These are phyloP conservation scores for Atkinsonella hypoxylon DNA, from an alignment of 2,329 filamentous ascomycete species.

Conservation along the genomic window DNA sequence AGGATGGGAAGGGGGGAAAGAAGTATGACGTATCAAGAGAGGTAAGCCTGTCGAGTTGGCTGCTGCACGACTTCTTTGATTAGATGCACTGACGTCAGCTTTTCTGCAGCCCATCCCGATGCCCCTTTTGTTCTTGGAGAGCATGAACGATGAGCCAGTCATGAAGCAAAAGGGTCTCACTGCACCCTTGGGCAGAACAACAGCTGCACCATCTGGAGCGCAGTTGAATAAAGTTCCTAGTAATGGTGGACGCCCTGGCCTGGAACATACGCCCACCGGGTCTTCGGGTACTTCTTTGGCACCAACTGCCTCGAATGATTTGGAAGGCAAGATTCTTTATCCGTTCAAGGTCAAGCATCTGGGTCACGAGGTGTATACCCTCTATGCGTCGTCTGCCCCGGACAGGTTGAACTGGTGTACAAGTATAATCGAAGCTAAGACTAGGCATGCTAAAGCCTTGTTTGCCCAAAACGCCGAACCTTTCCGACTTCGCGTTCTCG, in stretches of 20 bases:
- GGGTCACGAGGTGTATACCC: slow-evolving; percentile 81
- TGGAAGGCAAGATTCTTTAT: slow-evolving; percentile 74
- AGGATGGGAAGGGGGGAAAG: slow-evolving; percentile 59
- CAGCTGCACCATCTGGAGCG: slow-evolving; percentile 46
- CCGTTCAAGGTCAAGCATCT: slow-evolving; percentile 95
- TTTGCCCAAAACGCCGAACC: slow-evolving; percentile 91
- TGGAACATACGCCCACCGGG: slow-evolving; percentile 58
- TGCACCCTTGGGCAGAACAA: slow-evolving; percentile 44
- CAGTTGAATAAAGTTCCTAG: slow-evolving; percentile 45
- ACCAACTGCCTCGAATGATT: slow-evolving; percentile 44
- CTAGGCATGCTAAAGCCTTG: slow-evolving; percentile 76
- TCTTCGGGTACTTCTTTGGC: slow-evolving; percentile 49
- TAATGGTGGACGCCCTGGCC: slow-evolving; percentile 41
- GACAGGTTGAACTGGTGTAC: slow-evolving; percentile 81
- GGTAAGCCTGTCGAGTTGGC: slow-evolving; percentile 29
- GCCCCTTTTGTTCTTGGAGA: slow-evolving; percentile 88
- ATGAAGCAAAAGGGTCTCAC: slow-evolving; percentile 70
- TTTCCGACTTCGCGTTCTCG: slow-evolving; percentile 82
- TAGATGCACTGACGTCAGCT: slow-evolving; percentile 10
- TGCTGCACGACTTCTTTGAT: background rate
- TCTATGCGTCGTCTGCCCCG: slow-evolving; percentile 69
- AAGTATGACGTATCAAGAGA: slow-evolving; percentile 93
- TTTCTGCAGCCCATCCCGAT: slow-evolving; percentile 68
- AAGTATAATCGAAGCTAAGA: slow-evolving; percentile 92
- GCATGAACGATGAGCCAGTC: slow-evolving; percentile 81